Conservation (phyloP, 1,284 basidiomycete genomes). For the Pascua guehoae region DNA sequence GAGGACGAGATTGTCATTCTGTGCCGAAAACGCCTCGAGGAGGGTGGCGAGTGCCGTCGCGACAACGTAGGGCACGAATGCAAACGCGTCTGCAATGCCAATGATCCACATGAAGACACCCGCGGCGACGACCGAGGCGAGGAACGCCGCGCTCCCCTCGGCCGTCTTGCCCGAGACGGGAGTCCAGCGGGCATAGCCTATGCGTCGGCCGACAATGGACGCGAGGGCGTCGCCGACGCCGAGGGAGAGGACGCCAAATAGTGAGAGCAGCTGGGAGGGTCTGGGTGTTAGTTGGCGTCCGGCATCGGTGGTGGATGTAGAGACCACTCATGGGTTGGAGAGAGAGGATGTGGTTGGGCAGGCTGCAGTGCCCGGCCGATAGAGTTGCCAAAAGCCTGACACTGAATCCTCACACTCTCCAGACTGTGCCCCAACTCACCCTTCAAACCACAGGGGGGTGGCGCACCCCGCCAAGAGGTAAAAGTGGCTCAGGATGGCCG, state of each 20-base stretch:
- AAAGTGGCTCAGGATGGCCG: slow-evolving; percentile 95
- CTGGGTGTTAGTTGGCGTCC: slow-evolving; percentile 48
- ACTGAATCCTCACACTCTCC: no score
- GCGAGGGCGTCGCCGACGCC: slow-evolving; percentile 94
- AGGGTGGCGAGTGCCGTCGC: slow-evolving; percentile 63
- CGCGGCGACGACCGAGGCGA: slow-evolving; percentile 63
- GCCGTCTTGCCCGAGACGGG: slow-evolving; percentile 78
- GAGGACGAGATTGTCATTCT: slow-evolving; percentile 91
- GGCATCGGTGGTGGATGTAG: no score
- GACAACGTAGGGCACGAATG: slow-evolving; percentile 37
- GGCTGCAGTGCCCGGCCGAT: no score
- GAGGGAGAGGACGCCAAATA: slow-evolving; percentile 84
- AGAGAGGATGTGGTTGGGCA: no score
- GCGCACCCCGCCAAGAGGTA: slow-evolving; percentile 95
- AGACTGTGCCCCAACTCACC: slow-evolving; percentile 54
- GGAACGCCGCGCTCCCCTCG: slow-evolving; percentile 84
- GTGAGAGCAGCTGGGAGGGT: slow-evolving; percentile 66
- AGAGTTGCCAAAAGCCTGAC: no score
- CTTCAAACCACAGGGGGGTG: slow-evolving; percentile 89
- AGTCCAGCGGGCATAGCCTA: slow-evolving; percentile 80
- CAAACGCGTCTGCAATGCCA: slow-evolving; percentile 68
- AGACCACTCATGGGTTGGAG: no score
- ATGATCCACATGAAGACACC: slow-evolving; percentile 68
- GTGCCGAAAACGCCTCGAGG: slow-evolving; percentile 81
- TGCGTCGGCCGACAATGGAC: slow-evolving; percentile 80